phyloP scores from a whole-genome alignment of 2,329 filamentous ascomycete genomes.

The Talaromyces sp. region DNA sequence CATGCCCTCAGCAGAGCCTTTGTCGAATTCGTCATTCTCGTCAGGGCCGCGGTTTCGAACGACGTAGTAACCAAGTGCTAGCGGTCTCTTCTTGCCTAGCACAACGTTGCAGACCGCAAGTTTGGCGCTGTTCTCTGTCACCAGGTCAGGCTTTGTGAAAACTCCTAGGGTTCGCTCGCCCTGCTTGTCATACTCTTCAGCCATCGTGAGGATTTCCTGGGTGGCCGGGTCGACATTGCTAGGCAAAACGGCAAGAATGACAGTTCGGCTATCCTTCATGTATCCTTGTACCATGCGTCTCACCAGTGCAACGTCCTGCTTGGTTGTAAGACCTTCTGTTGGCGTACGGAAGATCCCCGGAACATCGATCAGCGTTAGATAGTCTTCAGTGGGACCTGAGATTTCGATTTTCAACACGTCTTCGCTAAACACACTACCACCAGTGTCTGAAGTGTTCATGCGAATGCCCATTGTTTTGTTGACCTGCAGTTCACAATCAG shows the following conservation, averaged over 20 bases:
- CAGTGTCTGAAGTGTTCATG: not conserved
- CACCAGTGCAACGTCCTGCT: slow-evolving; percentile 14
- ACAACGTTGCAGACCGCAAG: slow-evolving; percentile 88
- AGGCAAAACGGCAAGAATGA: slow-evolving; percentile 91
- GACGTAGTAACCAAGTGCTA: slow-evolving; percentile 96
- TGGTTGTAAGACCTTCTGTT: slow-evolving; percentile 26
- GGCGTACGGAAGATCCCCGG: slow-evolving; percentile 4
- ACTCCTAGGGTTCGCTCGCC: slow-evolving; percentile 94
- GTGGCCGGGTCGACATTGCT: slow-evolving; percentile 98
- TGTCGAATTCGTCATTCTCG: slow-evolving; percentile 72
- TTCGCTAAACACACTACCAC: not conserved
- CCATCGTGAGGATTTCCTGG: slow-evolving; percentile 93
- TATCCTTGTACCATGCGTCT: slow-evolving; percentile 94
- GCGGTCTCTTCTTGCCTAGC: slow-evolving; percentile 87
- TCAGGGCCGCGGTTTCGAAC: slow-evolving; percentile 98
- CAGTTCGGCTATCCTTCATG: slow-evolving; percentile 98
- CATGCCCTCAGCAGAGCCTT: slow-evolving; percentile 32
- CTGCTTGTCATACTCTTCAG: slow-evolving; percentile 90
- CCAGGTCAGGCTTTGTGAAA: slow-evolving; percentile 92
- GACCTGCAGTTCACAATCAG: too few species aligned
- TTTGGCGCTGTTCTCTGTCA: slow-evolving; percentile 81
- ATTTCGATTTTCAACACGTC: slow-evolving; percentile 6
- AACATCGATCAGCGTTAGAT: slow-evolving; percentile 9
- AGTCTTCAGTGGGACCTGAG: not conserved
- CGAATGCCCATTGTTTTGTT: too few species aligned